A percentile compares a stretch with the other conserved stretches of the same genome.
These are phyloP conservation scores for Favolaschia claudopus DNA, from an alignment of 768 basidiomycete species.

Conservation along the genomic window DNA sequence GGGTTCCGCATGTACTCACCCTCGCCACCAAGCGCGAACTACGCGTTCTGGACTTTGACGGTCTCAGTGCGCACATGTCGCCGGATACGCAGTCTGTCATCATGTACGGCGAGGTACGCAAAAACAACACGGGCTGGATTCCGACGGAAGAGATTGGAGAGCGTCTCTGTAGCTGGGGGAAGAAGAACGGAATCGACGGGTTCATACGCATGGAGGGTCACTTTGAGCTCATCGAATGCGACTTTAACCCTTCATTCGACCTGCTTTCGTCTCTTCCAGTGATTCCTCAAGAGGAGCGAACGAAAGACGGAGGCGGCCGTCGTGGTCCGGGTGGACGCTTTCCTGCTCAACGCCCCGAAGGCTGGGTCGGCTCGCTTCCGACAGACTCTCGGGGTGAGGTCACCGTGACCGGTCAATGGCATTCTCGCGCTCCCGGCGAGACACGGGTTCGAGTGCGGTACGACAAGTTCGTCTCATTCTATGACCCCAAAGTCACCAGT, in stretches of 20 bases:
- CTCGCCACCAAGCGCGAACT: conserved; percentile 35
- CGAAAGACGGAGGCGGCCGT: conserved; percentile 3
- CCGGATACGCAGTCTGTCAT: conserved; percentile 47
- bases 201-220: conserved; percentile 12
- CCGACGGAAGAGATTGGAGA: conserved; percentile 32
- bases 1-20: conserved; percentile 39
- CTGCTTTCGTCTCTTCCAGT: conserved; percentile 46
- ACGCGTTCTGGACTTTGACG: conserved; percentile 41
- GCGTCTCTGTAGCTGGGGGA: conserved; percentile 43
- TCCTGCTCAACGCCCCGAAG: background rate
- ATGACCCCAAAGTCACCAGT: conserved; percentile 44
- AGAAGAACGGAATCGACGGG: conserved; percentile 38
- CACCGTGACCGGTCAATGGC: conserved; percentile 36
- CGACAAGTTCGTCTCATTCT: conserved; percentile 41
- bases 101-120: conserved; percentile 33
- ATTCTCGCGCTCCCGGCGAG: conserved; percentile 44
- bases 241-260: conserved; percentile 50
- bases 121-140: too few species aligned
- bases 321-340: conserved; percentile 9
- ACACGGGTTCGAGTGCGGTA: conserved; percentile 42
- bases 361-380: background rate
- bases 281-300: background rate
- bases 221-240: conserved; percentile 58
- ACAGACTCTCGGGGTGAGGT: background rate
- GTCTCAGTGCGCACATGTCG: conserved; percentile 38